Base-by-base conservation (phyloP, 129 eudicot species). In the Chrysanthemum seticuspe region DNA sequence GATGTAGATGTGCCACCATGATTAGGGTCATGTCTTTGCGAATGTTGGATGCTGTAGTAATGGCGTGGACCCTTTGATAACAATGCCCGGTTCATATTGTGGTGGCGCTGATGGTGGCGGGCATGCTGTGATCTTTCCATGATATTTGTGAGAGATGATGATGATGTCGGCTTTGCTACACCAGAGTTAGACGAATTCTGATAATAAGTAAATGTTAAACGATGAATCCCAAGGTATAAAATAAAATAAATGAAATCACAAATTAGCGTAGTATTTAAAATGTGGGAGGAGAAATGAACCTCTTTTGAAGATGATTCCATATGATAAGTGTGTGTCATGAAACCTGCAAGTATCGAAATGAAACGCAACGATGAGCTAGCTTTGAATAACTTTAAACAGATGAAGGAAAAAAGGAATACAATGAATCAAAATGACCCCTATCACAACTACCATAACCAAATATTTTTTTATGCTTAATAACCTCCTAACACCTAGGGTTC, bases 1-100 rank as follows among this genome's bases (percentile, higher is more conserved):
- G 89, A 91, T 72, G 86, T 79, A 48, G 97, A 87, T 62, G 95
- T 65, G 50, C 81, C 86, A 51, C 80, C 74, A 80, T 71, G 65
- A 62, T 71, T 77, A n/a, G 77, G 29, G 47, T 79, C 58, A 60
- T 82, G 82, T 21, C 82, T 70, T 27, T 90, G 81, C n/a, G 88
- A 80, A 73, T 88, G 89, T 23, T 82, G 89, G 54, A 85, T 79
- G 65, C 79, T 80, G 75, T 82, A 86, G 59, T 76, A 80, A 73
- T 86, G 94, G 70, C 84, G 95, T 44, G 95, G 85, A 52, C 75
- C 86, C 68, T 80, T 88, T 65, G 77, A 65, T 12, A 82, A 72
- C 67, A 88, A 62, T 45, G 86, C 45, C 27, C 75, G 92, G 74
- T 78, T 80, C 61, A 75, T 57, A 53, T 81, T 83, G 53, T 75